Evolutionary conservation across 495 filamentous ascomycete genomes (phyloP), one percentile per base, ranked within the genome.

Genomic region (Aspergillus homomorphus): DNA sequence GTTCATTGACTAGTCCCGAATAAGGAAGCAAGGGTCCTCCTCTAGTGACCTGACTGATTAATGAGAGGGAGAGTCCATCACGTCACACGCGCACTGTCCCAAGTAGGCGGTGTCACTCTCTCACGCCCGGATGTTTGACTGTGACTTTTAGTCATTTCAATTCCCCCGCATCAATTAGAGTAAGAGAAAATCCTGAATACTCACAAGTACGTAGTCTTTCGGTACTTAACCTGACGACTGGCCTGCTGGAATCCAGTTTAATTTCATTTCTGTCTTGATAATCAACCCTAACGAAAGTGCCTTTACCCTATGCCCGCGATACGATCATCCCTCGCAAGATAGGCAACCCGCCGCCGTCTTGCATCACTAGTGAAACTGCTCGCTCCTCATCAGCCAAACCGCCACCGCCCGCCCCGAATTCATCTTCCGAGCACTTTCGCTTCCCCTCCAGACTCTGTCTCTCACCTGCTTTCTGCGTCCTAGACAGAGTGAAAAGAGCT

Each of bases 231-330:
- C n/a, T n/a, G n/a, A n/a, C n/a, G n/a, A n/a, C n/a, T n/a, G n/a
- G n/a, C n/a, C n/a, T n/a, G n/a, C n/a, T n/a, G n/a, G n/a, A n/a
- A n/a, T n/a, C n/a, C n/a, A n/a, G n/a, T n/a, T n/a, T n/a, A n/a
- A n/a, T n/a, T n/a, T n/a, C n/a, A n/a, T n/a, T n/a, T n/a, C n/a
- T n/a, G n/a, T n/a, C n/a, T n/a, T n/a, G n/a, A n/a, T n/a, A n/a
- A n/a, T n/a, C n/a, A n/a, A n/a, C n/a, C n/a, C n/a, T n/a, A n/a
- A n/a, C n/a, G n/a, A n/a, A n/a, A n/a, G n/a, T n/a, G n/a, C n/a
- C n/a, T n/a, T n/a, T 9, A 19, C 51, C 45, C 55, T 58, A 61
- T 64, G 58, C 54, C 38, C 52, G 61, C 51, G 45, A 55, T 45
- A 28, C 55, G 55, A 23, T 9, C 45, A 8, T 43, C 28, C 45